Evolutionary conservation across 2,329 filamentous ascomycete genomes (phyloP).

Genomic region (Nothophoma quercina): DNA sequence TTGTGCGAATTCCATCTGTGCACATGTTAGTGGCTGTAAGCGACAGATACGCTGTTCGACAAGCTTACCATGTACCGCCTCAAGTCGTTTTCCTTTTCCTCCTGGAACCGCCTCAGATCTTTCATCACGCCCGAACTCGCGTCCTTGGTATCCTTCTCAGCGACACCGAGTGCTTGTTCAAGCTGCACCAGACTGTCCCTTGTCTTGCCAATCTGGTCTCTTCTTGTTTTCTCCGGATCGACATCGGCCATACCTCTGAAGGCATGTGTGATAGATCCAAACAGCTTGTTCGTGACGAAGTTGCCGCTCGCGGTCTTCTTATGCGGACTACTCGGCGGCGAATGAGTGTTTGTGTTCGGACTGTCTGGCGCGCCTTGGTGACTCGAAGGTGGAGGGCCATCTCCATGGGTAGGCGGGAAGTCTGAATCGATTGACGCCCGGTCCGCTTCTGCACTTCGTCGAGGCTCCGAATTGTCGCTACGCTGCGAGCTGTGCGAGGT

Average conservation of each 20-base stretch:
- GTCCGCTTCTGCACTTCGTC: constrained; percentile 68
- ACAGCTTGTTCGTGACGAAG: constrained; percentile 91
- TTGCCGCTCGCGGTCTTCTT: constrained; percentile 81
- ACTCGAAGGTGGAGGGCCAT: constrained; percentile 68
- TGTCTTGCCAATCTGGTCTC: constrained; percentile 96
- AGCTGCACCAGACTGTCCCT: constrained; percentile 82
- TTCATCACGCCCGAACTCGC: constrained; percentile 87
- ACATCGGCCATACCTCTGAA: constrained; percentile 96
- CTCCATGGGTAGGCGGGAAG: constrained; percentile 88
- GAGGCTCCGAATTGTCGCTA: constrained; percentile 43
- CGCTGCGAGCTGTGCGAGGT: constrained; percentile 62
- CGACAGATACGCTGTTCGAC: too few species aligned
- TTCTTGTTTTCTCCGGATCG: constrained; percentile 88
- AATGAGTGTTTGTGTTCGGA: constrained; percentile 26
- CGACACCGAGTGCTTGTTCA: constrained; percentile 87
- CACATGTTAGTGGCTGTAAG: neutral
- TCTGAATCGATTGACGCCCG: constrained; percentile 94
- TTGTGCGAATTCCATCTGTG: constrained; percentile 86
- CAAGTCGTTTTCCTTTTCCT: constrained; percentile 93
- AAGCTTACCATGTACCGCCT: constrained; percentile 95
- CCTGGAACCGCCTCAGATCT: constrained; percentile 91
- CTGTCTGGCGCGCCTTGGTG: constrained; percentile 70
- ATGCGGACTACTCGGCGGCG: constrained; percentile 58
- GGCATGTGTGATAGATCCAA: constrained; percentile 92
- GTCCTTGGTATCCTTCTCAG: constrained; percentile 90